These are phyloP conservation scores for Pleurotus giganteus DNA, from an alignment of 768 basidiomycete genomes.

Conservation along the genomic window DNA sequence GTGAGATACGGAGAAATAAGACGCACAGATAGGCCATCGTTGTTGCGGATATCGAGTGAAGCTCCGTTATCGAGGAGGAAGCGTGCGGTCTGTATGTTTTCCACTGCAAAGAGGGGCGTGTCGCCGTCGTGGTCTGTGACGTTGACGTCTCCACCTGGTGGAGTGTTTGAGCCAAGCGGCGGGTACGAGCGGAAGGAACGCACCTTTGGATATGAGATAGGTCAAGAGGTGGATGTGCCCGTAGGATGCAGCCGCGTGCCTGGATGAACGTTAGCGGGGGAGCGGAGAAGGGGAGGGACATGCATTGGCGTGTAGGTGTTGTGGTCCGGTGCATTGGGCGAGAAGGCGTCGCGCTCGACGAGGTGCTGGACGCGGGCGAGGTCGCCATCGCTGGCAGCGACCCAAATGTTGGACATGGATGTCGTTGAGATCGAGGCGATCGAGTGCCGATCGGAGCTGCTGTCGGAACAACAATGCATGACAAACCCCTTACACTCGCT, in stretches of 20 bases:
- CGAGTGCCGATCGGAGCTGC: slow-evolving; percentile 12
- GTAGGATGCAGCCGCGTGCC: slow-evolving; percentile 95
- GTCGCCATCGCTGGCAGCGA: slow-evolving; percentile 91
- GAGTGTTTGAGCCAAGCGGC: slow-evolving; percentile 9
- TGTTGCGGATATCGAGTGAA: slow-evolving; percentile 55
- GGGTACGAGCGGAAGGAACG: slow-evolving; percentile 13
- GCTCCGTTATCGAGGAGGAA: slow-evolving; percentile 83
- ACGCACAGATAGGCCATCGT: slow-evolving; percentile 75
- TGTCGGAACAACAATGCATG: slow-evolving; percentile 6
- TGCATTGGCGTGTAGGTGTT: slow-evolving; percentile 85
- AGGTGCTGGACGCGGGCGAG: slow-evolving; percentile 62
- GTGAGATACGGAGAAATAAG: not conserved
- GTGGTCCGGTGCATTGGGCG: slow-evolving; percentile 68
- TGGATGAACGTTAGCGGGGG: slow-evolving; percentile 26
- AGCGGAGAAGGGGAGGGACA: slow-evolving; percentile 17
- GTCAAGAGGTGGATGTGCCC: slow-evolving; percentile 73
- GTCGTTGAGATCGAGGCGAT: slow-evolving; percentile 6
- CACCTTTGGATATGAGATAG: slow-evolving; percentile 76
- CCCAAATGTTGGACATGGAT: slow-evolving; percentile 58
- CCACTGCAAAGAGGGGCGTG: slow-evolving; percentile 89
- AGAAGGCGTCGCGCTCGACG: slow-evolving; percentile 43
- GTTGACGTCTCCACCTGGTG: slow-evolving; percentile 81
- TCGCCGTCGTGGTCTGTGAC: slow-evolving; percentile 85
- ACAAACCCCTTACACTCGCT: not conserved
- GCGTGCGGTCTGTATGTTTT: slow-evolving; percentile 72